Base-by-base conservation (phyloP, 2,329 filamentous ascomycete genomes). In the Sporothrix brunneoviolacea region DNA sequence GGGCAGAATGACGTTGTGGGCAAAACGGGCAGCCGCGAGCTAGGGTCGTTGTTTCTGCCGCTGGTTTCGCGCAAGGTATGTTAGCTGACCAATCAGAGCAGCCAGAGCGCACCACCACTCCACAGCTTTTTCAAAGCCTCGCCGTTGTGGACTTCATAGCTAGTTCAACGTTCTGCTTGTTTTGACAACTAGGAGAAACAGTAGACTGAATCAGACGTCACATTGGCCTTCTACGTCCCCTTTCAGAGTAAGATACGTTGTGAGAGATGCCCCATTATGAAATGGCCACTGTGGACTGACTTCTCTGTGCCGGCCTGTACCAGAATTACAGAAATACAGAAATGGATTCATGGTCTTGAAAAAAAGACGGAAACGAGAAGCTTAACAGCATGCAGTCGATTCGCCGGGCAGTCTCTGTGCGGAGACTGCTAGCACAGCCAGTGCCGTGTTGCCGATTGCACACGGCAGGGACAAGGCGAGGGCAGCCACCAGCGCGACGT, bases 401-500 rank as follows among this genome's bases (percentile, higher is more conserved):
- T 9, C 49, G 49, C 37, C 22, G 18, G 7, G 30, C 49, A 8
- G 37, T 40, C n/a, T 39, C 30, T 7, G 21, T 21, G 54, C 40
- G 42, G 4, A 36, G 50, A 35, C 44, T 48, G 6, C 18, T 47
- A 9, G 33, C 30, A 22, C 33, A 49, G 54, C 37, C 51, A 51
- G 44, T 36, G 13, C 54, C 54, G 49, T 61, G 40, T 28, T 59
- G 61, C 30, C 50, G 55, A 46, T 22, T 12, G 21, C 15, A 32
- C 37, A 4, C 35, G 16, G 16, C 44, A 16, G 21, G 16, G 18
- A 13, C 27, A 18, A 30, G 16, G 24, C 44, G 24, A 10, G 6
- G 5, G 24, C 24, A 28, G 10, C 6, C 24, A 10, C 24, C 24
- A 28, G 24, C 24, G 10, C 24, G 24, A 6, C 24, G 6, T 10